phyloP scores from a whole-genome alignment of 345 rosid species.

The Reutealis trisperma region DNA sequence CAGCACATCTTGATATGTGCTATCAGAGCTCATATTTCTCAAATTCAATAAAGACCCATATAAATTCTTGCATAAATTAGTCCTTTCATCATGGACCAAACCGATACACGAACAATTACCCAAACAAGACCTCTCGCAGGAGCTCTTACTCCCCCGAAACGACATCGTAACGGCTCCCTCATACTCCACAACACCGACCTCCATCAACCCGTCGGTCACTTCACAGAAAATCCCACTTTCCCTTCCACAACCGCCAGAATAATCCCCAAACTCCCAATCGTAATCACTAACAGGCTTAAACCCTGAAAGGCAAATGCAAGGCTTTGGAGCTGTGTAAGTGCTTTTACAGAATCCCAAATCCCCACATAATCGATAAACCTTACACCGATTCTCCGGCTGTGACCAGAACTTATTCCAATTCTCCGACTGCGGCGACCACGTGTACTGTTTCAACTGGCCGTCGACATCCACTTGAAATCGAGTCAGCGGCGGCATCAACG shows the following conservation, averaged over 20 bases:
- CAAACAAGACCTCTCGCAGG: constrained; percentile 54
- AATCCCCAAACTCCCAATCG: constrained; percentile 54
- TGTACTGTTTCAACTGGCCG: constrained; percentile 49
- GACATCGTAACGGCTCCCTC: constrained; percentile 39
- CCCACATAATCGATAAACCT: constrained; percentile 53
- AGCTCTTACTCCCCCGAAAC: constrained; percentile 42
- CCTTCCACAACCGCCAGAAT: constrained; percentile 50
- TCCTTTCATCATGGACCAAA: constrained; percentile 45
- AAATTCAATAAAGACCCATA: constrained; percentile 57
- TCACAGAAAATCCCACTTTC: constrained; percentile 28
- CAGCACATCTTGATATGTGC: constrained; percentile 36
- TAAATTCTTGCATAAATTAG: constrained; percentile 52
- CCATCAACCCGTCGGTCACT: constrained; percentile 41
- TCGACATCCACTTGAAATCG: constrained; percentile 45
- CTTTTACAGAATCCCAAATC: constrained; percentile 39
- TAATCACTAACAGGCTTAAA: constrained; percentile 39
- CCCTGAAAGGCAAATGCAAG: constrained; percentile 51
- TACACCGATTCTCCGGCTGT: constrained; percentile 46
- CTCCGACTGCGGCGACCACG: constrained; percentile 46
- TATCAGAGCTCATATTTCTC: constrained; percentile 47
- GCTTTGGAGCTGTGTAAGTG: constrained; percentile 5
- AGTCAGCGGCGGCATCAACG: constrained; percentile 44
- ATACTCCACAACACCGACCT: constrained; percentile 43
- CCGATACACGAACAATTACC: constrained; percentile 70
- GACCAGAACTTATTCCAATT: constrained; percentile 61